Conservation (phyloP, 805 yeast species). For the Kluyveromyces nonfermentans region DNA sequence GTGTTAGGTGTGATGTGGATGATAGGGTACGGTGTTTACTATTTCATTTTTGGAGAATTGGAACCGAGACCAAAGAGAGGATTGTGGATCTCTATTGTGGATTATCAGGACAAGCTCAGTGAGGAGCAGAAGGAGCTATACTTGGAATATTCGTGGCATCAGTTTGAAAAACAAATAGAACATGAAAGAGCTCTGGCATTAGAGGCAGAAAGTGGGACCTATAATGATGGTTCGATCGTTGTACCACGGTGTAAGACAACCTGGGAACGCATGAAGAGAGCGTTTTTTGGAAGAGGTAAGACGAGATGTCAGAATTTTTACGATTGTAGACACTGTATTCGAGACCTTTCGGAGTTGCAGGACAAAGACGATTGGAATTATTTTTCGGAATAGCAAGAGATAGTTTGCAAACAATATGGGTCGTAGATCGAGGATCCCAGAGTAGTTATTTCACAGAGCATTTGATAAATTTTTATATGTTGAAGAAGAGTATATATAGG, state of each 20-base stretch:
- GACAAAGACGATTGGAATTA: not conserved
- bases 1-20: not conserved
- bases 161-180: not conserved
- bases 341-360: not conserved
- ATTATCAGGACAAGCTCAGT: slow-evolving; percentile 1
- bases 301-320: not conserved
- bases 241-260: not conserved
- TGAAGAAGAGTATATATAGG: no score
- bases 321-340: not conserved
- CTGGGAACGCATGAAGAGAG: not conserved
- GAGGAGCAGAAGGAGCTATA: not conserved
- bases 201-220: not conserved
- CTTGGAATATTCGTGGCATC: not conserved
- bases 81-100: not conserved
- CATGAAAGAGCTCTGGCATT: not conserved
- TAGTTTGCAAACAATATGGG: no score
- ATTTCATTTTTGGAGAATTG: not conserved
- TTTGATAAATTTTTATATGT: no score
- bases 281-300: not conserved
- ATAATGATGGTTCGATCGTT: not conserved
- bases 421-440: no score
- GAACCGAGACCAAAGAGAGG: not conserved
- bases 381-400: not conserved
- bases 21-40: not conserved
- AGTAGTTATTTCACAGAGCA: no score